Evolutionary conservation across 2,329 filamentous ascomycete species (phyloP), one percentile per base, ranked within the genome.

Genomic region (Ophiostoma tasmaniense): DNA sequence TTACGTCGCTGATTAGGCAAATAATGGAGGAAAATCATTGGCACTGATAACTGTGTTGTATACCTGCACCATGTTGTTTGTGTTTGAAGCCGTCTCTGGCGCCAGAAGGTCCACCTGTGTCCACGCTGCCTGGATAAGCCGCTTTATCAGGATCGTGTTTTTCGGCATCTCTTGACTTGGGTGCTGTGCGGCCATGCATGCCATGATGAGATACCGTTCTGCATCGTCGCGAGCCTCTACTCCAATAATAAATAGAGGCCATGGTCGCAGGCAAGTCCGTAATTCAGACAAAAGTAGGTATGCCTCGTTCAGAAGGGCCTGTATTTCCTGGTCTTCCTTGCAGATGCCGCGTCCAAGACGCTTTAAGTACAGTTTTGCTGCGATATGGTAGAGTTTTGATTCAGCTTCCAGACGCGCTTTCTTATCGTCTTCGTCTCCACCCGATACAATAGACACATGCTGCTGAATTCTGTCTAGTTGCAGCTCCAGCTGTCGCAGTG

Each of bases 41-140:
- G 66, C 68, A 28, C 72, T 73, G n/a, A 73, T 66, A 4, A 72
- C 59, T 0, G 52, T 30, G n/a, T 72, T 70, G 64, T 73, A 73
- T 5, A 72, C 65, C 1, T 30, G 42, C 65, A 71, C 33, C 52
- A 67, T 20, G 33, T 68, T 67, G 28, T 28, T 52, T 4, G 25
- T 66, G n/a, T 30, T 55, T 11, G 33, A 50, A 20, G 7, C 25
- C 22, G n/a, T 14, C n/a, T 65, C 25, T 25, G 52, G 10, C 52
- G 35, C 22, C 61, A 39, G 6, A 3, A 73, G 62, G 66, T 73
- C 71, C 20, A 71, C 52, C 4, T 69, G 66, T 2, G 71, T 66
- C 72, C 61, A 64, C 2, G 61, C 6, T 14, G 33, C 33, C 33
- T 64, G 61, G 20, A 39, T 37, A 5, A 64, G 61, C 20, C 33